Evolutionary conservation across 108 stramenopile species (phyloP), one percentile per base, ranked within the genome.

Genomic region (Skeletonema costatum): DNA sequence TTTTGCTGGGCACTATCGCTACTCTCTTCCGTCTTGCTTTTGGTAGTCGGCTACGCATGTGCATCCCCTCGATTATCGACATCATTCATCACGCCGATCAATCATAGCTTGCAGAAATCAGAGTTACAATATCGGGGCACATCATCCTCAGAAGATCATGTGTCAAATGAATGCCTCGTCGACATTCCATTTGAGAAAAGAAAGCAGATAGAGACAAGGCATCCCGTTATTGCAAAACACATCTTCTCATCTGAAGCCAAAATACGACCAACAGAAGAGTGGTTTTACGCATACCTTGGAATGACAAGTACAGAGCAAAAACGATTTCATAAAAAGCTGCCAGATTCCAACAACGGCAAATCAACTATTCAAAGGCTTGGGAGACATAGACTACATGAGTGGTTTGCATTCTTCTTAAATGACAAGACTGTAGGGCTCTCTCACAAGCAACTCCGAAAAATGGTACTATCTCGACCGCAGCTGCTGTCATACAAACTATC

Each of bases 351-450:
- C 38, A 53, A 66, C 14, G 17, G 62, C 9, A 56, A 25, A n/a
- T 56, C 53, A 0, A 56, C 19, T 10, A 74, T 81, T 5, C 63
- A 38, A 44, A 68, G 68, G 33, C 48, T 74, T 33, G 73, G 80
- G 25, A 74, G 80, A 35, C 33, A 63, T 35, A 39, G 73, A 56
- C 8, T 81, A 46, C 72, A 70, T 46, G 33, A 53, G 32, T 81
- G 80, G 79, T 68, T 80, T 19, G 13, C 32, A n/a, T 80, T 56
- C 68, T 80, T 80, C 53, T 36, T 80, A 39, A 65, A 59, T 1
- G 14, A 32, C 14, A 32, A 25, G 14, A 60, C 16, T 32, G 46
- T 66, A 5, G 68, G 73, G 44, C 42, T 80, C 5, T 39, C 56
- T 21, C 19, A 32, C 0, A 42, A 56, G 12, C 56, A 74, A 56